Conservation (phyloP, 305 asterid species). For the Rubia peregrina region DNA sequence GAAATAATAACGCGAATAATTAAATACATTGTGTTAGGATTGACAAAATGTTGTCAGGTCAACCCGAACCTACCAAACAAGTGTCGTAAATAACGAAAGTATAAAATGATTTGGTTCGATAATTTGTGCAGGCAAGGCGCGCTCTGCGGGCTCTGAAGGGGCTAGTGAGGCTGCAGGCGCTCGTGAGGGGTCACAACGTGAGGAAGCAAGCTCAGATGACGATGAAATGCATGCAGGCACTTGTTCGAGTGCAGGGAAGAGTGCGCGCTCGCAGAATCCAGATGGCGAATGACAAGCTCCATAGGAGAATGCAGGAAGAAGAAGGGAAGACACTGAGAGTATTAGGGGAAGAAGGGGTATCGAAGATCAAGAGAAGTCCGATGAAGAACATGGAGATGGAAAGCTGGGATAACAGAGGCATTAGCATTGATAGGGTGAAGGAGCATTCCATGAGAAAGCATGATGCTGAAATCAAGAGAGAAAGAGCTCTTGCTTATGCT, state of each 20-base stretch:
- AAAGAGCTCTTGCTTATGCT: conserved; percentile 70
- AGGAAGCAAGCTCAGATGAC: conserved; percentile 92
- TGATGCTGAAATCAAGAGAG: conserved; percentile 52
- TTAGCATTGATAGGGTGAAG: conserved; percentile 34
- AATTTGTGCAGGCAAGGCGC: conserved; percentile 55
- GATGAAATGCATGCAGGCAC: conserved; percentile 94
- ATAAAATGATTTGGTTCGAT: not conserved
- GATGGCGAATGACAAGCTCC: conserved; percentile 36
- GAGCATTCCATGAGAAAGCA: conserved; percentile 41
- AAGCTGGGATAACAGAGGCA: conserved; percentile 43
- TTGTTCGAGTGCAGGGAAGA: conserved; percentile 85
- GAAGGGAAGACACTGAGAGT: conserved; percentile 23
- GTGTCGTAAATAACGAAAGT: too few species aligned
- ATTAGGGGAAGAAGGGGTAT: conserved; percentile 23
- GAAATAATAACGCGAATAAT: not conserved
- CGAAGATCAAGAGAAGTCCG: conserved; percentile 24
- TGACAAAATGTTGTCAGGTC: too few species aligned
- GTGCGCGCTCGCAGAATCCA: conserved; percentile 75
- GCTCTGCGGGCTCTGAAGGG: conserved; percentile 86
- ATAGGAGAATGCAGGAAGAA: conserved; percentile 38
- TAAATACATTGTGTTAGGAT: too few species aligned
- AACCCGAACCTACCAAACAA: too few species aligned
- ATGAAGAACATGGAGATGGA: conserved; percentile 34
- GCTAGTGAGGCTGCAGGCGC: conserved; percentile 86
- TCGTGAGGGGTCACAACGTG: conserved; percentile 91